phyloP scores from a whole-genome alignment of 2,329 filamentous ascomycete genomes.

The Diaporthe sp. region DNA sequence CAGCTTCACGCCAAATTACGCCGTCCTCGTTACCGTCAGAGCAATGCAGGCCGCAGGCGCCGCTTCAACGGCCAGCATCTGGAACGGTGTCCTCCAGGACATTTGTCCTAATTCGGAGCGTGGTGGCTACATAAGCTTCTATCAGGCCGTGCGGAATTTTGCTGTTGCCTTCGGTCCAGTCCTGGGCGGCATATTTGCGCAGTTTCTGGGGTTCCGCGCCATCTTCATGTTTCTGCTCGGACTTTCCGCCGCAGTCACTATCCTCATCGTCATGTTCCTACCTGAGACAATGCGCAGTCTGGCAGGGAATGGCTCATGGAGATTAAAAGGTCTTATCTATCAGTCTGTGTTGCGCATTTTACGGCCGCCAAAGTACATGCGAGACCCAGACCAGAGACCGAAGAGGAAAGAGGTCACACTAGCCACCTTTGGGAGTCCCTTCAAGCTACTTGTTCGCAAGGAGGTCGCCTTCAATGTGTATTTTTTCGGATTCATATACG shows the following conservation, averaged over 20 bases:
- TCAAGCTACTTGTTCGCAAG: slow-evolving; percentile 55
- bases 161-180: too few species aligned
- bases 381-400: neutral
- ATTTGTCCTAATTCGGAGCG: slow-evolving; percentile 43
- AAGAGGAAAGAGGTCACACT: slow-evolving; percentile 42
- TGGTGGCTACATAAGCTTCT: slow-evolving; percentile 45
- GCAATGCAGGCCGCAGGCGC: slow-evolving; percentile 59
- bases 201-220: slow-evolving; percentile 44
- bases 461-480: slow-evolving; percentile 55
- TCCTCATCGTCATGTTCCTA: slow-evolving; percentile 45
- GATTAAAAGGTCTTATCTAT: slow-evolving; percentile 48
- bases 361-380: slow-evolving; percentile 32
- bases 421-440: slow-evolving; percentile 48
- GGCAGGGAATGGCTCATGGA: slow-evolving; percentile 50
- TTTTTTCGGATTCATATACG: slow-evolving; percentile 56
- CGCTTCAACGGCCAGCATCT: slow-evolving; percentile 58
- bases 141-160: slow-evolving; percentile 43
- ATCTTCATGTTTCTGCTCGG: slow-evolving; percentile 47
- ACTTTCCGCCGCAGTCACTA: slow-evolving; percentile 45
- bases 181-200: too few species aligned
- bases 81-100: slow-evolving; percentile 48
- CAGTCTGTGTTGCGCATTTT: slow-evolving; percentile 50
- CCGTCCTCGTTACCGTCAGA: slow-evolving; percentile 54
- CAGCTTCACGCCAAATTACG: slow-evolving; percentile 54
- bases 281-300: slow-evolving; percentile 47